Evolutionary conservation across 2,329 filamentous ascomycete species (phyloP).

Genomic region (Mariannaea sp.): DNA sequence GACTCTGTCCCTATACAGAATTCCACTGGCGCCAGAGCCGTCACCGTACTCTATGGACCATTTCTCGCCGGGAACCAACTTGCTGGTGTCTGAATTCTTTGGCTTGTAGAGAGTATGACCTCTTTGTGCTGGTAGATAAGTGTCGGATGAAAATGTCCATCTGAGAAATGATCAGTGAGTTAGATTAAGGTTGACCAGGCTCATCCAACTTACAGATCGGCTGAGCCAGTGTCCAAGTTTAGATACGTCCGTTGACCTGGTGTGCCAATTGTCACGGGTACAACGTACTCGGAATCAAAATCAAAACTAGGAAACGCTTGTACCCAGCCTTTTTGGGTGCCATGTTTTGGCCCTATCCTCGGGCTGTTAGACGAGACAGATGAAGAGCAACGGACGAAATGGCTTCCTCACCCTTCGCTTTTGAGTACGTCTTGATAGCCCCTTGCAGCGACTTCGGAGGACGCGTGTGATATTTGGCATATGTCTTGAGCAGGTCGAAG

Average conservation of each 20-base stretch:
- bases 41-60: constrained; percentile 71
- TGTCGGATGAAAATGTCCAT: constrained; percentile 70
- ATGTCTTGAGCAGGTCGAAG: constrained; percentile 39
- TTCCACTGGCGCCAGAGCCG: constrained; percentile 64
- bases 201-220: constrained; percentile 51
- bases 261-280: constrained; percentile 66
- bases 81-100: constrained; percentile 47
- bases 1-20: constrained; percentile 69
- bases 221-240: constrained; percentile 68
- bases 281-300: constrained; percentile 62
- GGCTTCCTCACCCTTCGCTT: constrained; percentile 34
- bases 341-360: too few species aligned
- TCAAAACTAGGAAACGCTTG: constrained; percentile 38
- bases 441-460: constrained; percentile 37
- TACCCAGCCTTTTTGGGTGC: constrained; percentile 31
- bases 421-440: constrained; percentile 28
- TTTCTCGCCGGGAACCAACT: constrained; percentile 46
- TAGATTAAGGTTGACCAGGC: rapidly evolving
- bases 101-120: constrained; percentile 65
- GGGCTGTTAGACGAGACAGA: not conserved
- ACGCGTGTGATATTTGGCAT: constrained; percentile 45
- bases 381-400: rapidly evolving
- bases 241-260: constrained; percentile 62
- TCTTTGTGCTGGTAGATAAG: constrained; percentile 49
- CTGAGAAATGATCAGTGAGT: constrained; percentile 45